phyloP scores from a whole-genome alignment of 2,329 filamentous ascomycete species.

The Eutypella sp. region DNA sequence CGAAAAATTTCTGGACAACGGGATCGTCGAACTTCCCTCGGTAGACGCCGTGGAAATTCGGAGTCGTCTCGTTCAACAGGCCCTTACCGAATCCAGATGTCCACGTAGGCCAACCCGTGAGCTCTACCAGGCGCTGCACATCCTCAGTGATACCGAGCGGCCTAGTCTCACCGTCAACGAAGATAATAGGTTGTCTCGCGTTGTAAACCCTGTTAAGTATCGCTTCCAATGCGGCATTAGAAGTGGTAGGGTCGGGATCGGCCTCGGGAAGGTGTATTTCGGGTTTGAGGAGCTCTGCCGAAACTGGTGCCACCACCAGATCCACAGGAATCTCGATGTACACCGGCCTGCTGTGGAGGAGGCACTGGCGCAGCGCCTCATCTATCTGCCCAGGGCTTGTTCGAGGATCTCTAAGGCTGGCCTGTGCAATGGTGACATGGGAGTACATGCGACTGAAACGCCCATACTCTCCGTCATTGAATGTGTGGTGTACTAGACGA shows the following conservation, averaged over 20 bases:
- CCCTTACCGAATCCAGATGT: conserved; percentile 45
- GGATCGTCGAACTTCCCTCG: conserved; percentile 35
- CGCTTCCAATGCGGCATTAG: conserved; percentile 25
- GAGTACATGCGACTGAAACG: conserved; percentile 45
- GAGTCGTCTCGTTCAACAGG: conserved; percentile 40
- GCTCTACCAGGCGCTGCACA: conserved; percentile 36
- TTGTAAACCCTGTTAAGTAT: conserved; percentile 38
- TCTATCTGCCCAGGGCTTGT: conserved; percentile 48
- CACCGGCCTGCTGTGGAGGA: conserved; percentile 49
- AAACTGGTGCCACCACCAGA: conserved; percentile 36
- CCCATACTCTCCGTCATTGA: conserved; percentile 50
- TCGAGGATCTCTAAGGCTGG: conserved; percentile 38
- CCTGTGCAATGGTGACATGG: conserved; percentile 45
- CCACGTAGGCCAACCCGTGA: conserved; percentile 42
- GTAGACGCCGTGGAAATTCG: conserved; percentile 47
- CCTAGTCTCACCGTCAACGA: conserved; percentile 47
- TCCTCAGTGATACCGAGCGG: conserved; percentile 35
- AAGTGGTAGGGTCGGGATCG: conserved; percentile 4
- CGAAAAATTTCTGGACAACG: conserved; percentile 30
- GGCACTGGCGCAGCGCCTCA: conserved; percentile 41
- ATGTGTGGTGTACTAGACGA: conserved; percentile 46
- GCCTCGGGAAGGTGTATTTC: conserved; percentile 15
- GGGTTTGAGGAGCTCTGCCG: conserved; percentile 25
- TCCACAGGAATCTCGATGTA: conserved; percentile 53
- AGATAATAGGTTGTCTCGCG: conserved; percentile 43